A percentile compares a stretch with the other conserved stretches of the same genome.
phyloP scores from a whole-genome alignment of 163 green algal genomes.

The Trebouxiophyceae sp. region DNA sequence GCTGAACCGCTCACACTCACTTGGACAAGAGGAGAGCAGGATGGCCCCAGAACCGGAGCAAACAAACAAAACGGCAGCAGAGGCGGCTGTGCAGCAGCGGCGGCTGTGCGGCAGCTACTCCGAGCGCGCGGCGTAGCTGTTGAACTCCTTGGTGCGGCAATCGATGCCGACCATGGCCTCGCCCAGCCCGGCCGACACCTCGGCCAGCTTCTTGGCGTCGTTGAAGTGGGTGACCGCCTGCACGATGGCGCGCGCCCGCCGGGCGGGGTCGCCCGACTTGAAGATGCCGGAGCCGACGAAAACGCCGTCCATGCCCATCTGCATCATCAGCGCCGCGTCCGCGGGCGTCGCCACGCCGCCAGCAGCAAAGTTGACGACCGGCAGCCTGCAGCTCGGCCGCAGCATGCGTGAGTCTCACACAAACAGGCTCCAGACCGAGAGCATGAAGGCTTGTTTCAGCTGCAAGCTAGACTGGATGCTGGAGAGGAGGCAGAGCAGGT shows the following conservation, averaged over 20 bases:
- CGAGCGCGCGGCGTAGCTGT: conserved; percentile 70
- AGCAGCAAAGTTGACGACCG: conserved; percentile 99
- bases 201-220: conserved; percentile 87
- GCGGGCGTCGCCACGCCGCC: conserved; percentile 96
- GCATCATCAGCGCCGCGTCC: conserved; percentile 99
- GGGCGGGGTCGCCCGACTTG: conserved; percentile 93
- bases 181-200: conserved; percentile 84
- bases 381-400: conserved; percentile 51
- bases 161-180: conserved; percentile 99
- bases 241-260: conserved; percentile 60
- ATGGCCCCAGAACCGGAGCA: too few species aligned
- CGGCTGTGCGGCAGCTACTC: conserved; percentile 47
- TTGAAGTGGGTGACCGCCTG: conserved; percentile 92
- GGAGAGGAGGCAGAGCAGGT: too few species aligned
- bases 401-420: too few species aligned
- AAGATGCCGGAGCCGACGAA: conserved; percentile 99
- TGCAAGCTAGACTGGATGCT: too few species aligned
- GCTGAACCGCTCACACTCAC: too few species aligned
- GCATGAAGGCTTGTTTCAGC: too few species aligned
- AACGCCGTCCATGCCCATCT: conserved; percentile 98
- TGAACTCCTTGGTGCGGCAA: conserved; percentile 78
- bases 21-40: too few species aligned
- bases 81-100: too few species aligned
- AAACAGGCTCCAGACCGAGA: too few species aligned
- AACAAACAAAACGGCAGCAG: too few species aligned